These are phyloP conservation scores for Sarocladium brachiariae DNA, from an alignment of 2,329 filamentous ascomycete genomes.

Conservation along the genomic window DNA sequence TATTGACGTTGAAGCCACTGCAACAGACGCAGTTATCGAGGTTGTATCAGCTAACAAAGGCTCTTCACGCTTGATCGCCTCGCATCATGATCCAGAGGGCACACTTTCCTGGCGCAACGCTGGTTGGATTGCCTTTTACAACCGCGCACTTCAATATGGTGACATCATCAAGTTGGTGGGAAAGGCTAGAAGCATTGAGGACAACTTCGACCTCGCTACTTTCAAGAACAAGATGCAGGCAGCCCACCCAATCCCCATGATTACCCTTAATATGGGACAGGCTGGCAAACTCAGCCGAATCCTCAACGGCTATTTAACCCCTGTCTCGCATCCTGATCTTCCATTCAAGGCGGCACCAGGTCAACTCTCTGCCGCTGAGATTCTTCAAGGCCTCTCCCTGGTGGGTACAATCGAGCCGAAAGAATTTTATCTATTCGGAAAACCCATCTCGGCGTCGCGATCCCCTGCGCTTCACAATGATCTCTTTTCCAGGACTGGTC, in stretches of 20 bases:
- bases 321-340: constrained; percentile 82
- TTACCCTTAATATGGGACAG: constrained; percentile 92
- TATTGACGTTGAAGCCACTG: constrained; percentile 84
- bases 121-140: constrained; percentile 89
- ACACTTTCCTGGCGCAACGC: constrained; percentile 82
- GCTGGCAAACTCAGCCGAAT: constrained; percentile 84
- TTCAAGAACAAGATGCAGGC: constrained; percentile 73
- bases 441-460: constrained; percentile 72
- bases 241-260: constrained; percentile 74
- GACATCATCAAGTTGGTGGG: constrained; percentile 95
- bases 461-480: constrained; percentile 88
- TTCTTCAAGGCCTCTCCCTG: constrained; percentile 69
- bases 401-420: constrained; percentile 71
- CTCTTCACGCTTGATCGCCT: constrained; percentile 80
- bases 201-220: constrained; percentile 77
- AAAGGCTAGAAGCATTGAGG: constrained; percentile 64
- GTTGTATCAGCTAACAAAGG: constrained; percentile 60
- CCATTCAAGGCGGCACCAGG: constrained; percentile 91
- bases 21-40: constrained; percentile 69
- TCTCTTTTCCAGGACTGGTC: constrained; percentile 66
- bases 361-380: constrained; percentile 84
- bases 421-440: constrained; percentile 83
- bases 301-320: constrained; percentile 87
- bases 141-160: constrained; percentile 80
- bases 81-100: constrained; percentile 82